phyloP scores from a whole-genome alignment of 768 basidiomycete genomes.

The Sporobolomyces phaffii region DNA sequence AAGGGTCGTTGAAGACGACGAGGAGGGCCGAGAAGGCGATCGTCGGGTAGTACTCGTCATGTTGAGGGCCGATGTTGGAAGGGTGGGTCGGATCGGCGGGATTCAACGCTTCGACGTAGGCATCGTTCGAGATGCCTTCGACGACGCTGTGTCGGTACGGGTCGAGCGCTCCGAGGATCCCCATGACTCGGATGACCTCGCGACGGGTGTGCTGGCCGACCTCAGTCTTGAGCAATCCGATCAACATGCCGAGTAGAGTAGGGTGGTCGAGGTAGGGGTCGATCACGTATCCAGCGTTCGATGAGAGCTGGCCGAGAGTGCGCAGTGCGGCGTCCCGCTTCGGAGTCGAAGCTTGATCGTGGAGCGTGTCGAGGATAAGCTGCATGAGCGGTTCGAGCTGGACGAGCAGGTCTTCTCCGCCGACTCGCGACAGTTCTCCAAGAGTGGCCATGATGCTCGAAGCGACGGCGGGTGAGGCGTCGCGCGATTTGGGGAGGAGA shows the following conservation, averaged over 20 bases:
- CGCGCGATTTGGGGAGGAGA: conserved; percentile 79
- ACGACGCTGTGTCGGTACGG: conserved; percentile 69
- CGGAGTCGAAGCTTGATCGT: conserved; percentile 66
- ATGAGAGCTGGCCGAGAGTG: conserved; percentile 90
- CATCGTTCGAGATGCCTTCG: conserved; percentile 55
- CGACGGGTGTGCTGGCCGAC: conserved; percentile 59
- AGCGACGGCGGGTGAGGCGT: conserved; percentile 76
- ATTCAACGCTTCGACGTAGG: conserved; percentile 58
- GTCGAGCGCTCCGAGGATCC: conserved; percentile 90
- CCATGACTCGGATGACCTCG: conserved; percentile 89
- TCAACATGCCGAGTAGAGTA: conserved; percentile 75
- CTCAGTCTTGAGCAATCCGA: conserved; percentile 78
- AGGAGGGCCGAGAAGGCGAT: conserved; percentile 85
- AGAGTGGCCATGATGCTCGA: conserved; percentile 89
- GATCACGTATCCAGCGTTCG: conserved; percentile 91
- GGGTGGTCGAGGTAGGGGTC: conserved; percentile 84
- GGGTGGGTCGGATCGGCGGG: conserved; percentile 48
- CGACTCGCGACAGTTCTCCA: conserved; percentile 85
- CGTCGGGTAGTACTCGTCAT: conserved; percentile 93
- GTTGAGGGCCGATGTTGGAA: conserved; percentile 43
- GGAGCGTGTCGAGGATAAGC: conserved; percentile 77
- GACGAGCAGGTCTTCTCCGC: conserved; percentile 79
- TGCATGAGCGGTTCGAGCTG: conserved; percentile 82
- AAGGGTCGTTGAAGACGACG: conserved; percentile 78
- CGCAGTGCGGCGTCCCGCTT: conserved; percentile 92